Evolutionary conservation across 352 stramenopile genomes (phyloP).

Genomic region (Thraustochytrium sp.): DNA sequence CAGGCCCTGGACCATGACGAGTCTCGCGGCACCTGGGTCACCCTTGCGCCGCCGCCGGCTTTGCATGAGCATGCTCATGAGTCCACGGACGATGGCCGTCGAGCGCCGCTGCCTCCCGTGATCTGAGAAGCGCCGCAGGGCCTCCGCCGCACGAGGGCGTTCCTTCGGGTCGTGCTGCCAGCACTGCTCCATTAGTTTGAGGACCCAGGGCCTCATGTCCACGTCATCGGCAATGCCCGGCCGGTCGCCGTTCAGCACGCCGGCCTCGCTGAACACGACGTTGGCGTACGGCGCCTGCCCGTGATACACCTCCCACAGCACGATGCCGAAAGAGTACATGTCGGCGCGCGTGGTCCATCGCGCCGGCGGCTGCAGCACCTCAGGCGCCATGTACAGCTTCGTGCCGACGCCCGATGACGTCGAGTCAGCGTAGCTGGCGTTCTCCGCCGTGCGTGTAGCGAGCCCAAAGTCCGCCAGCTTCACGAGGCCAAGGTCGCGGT

Average conservation of each 20-base stretch:
- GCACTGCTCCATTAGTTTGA: background rate
- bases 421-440: constrained; percentile 50
- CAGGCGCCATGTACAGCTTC: constrained; percentile 84
- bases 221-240: background rate
- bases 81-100: background rate
- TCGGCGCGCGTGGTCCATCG: constrained; percentile 10
- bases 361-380: constrained; percentile 49
- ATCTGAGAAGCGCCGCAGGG: background rate
- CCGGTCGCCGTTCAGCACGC: background rate
- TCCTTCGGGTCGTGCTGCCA: background rate
- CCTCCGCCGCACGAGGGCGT: background rate
- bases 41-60: no score
- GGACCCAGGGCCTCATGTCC: background rate
- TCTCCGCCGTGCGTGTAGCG: constrained; percentile 58
- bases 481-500: constrained; percentile 66
- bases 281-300: background rate
- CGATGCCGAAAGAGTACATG: constrained; percentile 3
- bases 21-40: no score
- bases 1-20: no score
- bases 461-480: constrained; percentile 63
- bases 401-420: constrained; percentile 74
- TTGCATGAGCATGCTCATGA: background rate
- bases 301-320: constrained; percentile 11
- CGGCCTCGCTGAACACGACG: background rate
- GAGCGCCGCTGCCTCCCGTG: background rate